Evolutionary conservation across 208 protist species (phyloP).

Genomic region (Leishmania lainsoni): DNA sequence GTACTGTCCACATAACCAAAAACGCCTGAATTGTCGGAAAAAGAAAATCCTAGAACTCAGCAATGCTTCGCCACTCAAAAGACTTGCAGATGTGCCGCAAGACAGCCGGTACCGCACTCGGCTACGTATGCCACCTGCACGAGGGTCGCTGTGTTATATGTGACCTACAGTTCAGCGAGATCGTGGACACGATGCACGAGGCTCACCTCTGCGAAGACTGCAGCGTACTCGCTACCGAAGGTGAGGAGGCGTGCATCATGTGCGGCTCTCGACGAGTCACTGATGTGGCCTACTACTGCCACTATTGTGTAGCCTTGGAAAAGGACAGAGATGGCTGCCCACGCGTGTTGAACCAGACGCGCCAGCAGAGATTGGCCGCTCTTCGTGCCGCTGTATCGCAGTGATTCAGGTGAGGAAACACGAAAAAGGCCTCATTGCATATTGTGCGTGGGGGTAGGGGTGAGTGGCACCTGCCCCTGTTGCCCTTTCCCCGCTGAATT

Average conservation of each 20-base stretch:
- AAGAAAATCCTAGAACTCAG: not conserved
- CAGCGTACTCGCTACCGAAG: conserved; percentile 63
- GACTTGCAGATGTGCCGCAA: conserved; percentile 93
- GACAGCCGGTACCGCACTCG: conserved; percentile 57
- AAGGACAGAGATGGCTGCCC: conserved; percentile 91
- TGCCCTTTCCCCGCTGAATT: not conserved
- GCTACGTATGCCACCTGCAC: conserved; percentile 84
- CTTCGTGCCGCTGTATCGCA: conserved; percentile 33
- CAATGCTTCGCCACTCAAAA: conserved; percentile 84
- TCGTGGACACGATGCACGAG: conserved; percentile 74
- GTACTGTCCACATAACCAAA: not conserved
- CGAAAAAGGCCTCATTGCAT: not conserved
- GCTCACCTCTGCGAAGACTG: conserved; percentile 90
- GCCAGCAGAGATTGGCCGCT: conserved; percentile 69
- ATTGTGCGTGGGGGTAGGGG: not conserved
- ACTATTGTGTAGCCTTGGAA: conserved; percentile 84
- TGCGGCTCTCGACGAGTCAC: conserved; percentile 60
- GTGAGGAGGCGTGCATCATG: conserved; percentile 86
- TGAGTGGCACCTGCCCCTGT: not conserved
- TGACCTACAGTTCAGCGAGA: conserved; percentile 80
- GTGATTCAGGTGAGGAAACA: conserved; percentile 5
- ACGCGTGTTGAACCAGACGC: conserved; percentile 74
- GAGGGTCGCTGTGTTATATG: conserved; percentile 92
- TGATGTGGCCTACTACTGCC: conserved; percentile 90
- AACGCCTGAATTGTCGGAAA: not conserved